Evolutionary conservation across 345 rosid species (phyloP).

Genomic region (Populus nigra): DNA sequence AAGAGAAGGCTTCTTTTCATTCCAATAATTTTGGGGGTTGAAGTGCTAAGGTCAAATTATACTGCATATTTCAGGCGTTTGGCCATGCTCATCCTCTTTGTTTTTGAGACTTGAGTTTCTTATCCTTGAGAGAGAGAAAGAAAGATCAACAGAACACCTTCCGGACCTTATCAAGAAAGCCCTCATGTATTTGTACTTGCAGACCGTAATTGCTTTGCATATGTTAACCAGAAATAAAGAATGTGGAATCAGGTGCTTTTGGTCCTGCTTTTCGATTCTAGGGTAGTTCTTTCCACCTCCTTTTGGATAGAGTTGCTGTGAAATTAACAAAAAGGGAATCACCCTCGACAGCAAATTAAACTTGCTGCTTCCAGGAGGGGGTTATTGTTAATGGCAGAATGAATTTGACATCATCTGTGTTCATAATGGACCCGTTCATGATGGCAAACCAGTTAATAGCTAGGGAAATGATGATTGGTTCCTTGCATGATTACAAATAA

Average conservation of each 20-base stretch:
- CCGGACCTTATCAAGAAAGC: background rate
- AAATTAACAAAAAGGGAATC: background rate
- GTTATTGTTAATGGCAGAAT: background rate
- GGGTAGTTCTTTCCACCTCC: background rate
- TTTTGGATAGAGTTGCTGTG: too few relatives aligned
- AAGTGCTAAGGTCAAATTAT: slow-evolving; percentile 2
- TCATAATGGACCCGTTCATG: background rate
- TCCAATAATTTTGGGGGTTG: slow-evolving; percentile 11
- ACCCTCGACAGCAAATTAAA: background rate
- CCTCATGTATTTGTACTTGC: slow-evolving; percentile 5
- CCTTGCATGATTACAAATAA: too few relatives aligned
- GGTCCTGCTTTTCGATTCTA: background rate
- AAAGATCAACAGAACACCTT: background rate
- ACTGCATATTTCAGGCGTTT: slow-evolving; percentile 5
- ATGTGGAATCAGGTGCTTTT: background rate
- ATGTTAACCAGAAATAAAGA: slow-evolving; percentile 16
- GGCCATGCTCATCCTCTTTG: slow-evolving; percentile 3
- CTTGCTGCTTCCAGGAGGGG: background rate
- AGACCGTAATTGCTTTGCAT: slow-evolving; percentile 11
- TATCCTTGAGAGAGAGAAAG: background rate
- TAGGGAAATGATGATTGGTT: too few relatives aligned
- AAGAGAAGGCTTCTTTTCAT: slow-evolving; percentile 15
- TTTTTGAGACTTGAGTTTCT: slow-evolving; percentile 3
- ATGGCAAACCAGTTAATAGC: background rate
- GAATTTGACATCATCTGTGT: background rate